Base-by-base conservation (phyloP, 208 protist genomes). In the Acanthamoeba triangularis region DNA sequence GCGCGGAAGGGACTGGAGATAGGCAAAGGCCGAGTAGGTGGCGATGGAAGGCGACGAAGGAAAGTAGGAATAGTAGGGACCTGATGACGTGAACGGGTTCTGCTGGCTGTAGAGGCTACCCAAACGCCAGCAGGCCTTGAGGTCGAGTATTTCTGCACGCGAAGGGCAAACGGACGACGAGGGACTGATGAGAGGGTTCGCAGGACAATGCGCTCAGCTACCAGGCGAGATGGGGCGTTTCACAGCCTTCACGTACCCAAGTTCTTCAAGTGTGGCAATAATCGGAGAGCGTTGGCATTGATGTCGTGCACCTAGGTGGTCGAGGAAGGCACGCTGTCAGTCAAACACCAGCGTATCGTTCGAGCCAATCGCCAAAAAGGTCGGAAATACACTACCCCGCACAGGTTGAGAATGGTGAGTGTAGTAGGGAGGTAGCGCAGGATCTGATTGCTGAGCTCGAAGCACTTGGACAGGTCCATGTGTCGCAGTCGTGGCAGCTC, bases 31-130 rank as follows among this genome's bases (percentile, higher is more conserved):
- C 18, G 74, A 82, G 74, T 82, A 82, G 74, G 74, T 44, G 35
- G 74, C 13, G 37, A 82, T 52, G 16, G 74, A 47, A 11, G 74
- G 74, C 33, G 33, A 82, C 14, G 74, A 44, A 16, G 74, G 74
- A 25, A 82, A 82, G 74, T 82, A 82, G 74, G 74, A 82, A 37
- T 82, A 82, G 37, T 82, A 82, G 74, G 74, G 74, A 4, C 74
- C 74, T 6, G 74, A 82, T 35, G 74, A 82, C 11, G 74, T 82
- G 44, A 82, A 82, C 74, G 74, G 74, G 74, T 82, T 82, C 44
- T 82, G 74, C 20, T 82, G 74, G 44, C 74, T 82, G 74, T 82
- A 82, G 23, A 82, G 25, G 25, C 74, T 82, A 0, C 74, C 74
- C 13, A 82, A 20, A 7, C 74, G 74, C 74, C 74, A 82, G 44